phyloP scores from a whole-genome alignment of 495 filamentous ascomycete species.

The Penicillium chermesinum region DNA sequence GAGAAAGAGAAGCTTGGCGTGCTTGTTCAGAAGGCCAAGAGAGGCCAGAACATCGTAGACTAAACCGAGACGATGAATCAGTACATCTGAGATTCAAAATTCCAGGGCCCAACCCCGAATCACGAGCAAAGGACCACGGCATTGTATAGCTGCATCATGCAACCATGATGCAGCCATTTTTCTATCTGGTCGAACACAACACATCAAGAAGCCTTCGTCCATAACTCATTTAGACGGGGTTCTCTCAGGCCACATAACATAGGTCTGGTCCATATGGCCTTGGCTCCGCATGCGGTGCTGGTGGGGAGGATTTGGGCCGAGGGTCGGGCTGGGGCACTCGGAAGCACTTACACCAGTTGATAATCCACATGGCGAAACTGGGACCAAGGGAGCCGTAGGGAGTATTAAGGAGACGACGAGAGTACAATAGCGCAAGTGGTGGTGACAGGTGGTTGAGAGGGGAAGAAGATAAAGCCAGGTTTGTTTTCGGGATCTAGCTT shows the following conservation, averaged over 20 bases:
- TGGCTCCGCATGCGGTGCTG: constrained; percentile 1
- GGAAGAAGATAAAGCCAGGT: constrained; percentile 33
- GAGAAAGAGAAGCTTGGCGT: constrained; percentile 89
- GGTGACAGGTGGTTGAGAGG: constrained; percentile 20
- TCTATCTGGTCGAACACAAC: too few relatives aligned
- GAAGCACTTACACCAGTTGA: constrained; percentile 82
- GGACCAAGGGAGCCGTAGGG: constrained; percentile 4
- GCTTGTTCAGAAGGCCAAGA: constrained; percentile 92
- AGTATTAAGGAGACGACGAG: constrained; percentile 1
- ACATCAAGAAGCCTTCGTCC: too few relatives aligned
- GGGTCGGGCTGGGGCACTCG: constrained; percentile 28
- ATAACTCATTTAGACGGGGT: too few relatives aligned
- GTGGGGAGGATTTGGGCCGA: constrained; percentile 10
- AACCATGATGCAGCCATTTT: too few relatives aligned
- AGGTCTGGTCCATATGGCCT: too few relatives aligned
- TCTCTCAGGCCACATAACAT: too few relatives aligned
- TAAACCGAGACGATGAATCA: constrained; percentile 31
- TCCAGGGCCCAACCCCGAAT: constrained; percentile 1
- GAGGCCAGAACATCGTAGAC: constrained; percentile 90
- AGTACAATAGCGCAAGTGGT: constrained; percentile 2
- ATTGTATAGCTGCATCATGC: background rate
- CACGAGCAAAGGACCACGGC: constrained; percentile 17
- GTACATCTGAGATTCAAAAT: constrained; percentile 3
- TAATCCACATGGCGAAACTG: constrained; percentile 74
- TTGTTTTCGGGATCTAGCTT: constrained; percentile 26